Conservation (phyloP, 768 basidiomycete species). For the Lyophyllum decastes region DNA sequence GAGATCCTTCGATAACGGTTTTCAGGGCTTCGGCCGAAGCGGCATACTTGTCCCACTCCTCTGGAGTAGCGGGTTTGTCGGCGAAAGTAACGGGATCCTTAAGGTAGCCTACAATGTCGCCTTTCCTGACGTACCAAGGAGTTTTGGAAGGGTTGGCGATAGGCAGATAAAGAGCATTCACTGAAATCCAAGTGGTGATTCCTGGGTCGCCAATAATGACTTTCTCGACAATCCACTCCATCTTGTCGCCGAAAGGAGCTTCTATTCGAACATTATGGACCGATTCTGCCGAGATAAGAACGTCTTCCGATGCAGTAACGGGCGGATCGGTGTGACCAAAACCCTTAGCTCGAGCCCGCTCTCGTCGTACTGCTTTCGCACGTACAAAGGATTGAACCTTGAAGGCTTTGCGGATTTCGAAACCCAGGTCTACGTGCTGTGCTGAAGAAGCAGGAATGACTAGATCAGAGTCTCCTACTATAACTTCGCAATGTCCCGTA, state of each 20-base stretch:
- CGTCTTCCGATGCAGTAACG: neutral
- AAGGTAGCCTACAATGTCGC: neutral
- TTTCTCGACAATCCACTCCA: constrained; percentile 19
- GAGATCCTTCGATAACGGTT: constrained; percentile 5
- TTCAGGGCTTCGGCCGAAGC: neutral
- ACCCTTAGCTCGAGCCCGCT: neutral
- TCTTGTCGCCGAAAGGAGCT: constrained; percentile 9
- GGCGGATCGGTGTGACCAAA: neutral
- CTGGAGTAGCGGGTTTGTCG: neutral
- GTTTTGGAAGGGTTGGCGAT: neutral
- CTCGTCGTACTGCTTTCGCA: neutral
- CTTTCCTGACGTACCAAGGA: neutral
- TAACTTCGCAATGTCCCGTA: constrained; percentile 10
- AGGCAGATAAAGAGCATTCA: neutral
- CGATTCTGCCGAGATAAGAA: neutral
- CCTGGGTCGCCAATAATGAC: constrained; percentile 8
- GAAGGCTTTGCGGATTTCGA: constrained; percentile 16
- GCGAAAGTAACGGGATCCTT: neutral
- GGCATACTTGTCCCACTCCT: neutral
- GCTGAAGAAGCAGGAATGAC: constrained; percentile 11
- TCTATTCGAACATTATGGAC: constrained; percentile 8
- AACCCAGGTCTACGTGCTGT: constrained; percentile 15
- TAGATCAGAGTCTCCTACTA: neutral
- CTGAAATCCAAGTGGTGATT: neutral
- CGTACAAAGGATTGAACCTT: constrained; percentile 5